Conservation (phyloP, 202 grass and related monocot species). For the Digitaria exilis region DNA sequence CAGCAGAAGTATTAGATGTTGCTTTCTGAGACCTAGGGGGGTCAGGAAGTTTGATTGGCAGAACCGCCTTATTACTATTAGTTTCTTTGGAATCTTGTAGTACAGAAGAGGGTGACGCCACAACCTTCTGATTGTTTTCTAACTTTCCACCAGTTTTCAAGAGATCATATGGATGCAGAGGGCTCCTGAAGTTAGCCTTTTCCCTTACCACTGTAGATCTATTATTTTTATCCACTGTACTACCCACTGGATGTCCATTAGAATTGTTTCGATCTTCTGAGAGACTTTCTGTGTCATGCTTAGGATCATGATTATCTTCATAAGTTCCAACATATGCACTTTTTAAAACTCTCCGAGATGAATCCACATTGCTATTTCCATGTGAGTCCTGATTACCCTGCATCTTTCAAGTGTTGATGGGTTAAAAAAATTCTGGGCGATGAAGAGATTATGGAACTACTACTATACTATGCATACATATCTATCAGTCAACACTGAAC, state of each 20-base stretch:
- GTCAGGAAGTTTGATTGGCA: slow-evolving; percentile 42
- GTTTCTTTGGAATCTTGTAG: slow-evolving; percentile 38
- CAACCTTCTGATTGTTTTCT: slow-evolving; percentile 39
- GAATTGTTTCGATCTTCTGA: slow-evolving; percentile 20
- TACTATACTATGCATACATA: too few species aligned
- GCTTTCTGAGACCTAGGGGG: slow-evolving; percentile 36
- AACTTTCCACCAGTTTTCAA: slow-evolving; percentile 37
- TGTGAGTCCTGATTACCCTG: slow-evolving; percentile 50
- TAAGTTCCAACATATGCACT: slow-evolving; percentile 1
- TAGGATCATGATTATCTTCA: slow-evolving; percentile 7
- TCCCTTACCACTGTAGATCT: slow-evolving; percentile 23
- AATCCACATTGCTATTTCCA: slow-evolving; percentile 29
- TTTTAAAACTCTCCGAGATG: too few species aligned
- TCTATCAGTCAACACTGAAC: background rate
- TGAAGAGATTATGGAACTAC: slow-evolving; percentile 2
- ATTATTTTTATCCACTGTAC: slow-evolving; percentile 31
- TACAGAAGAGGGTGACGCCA: slow-evolving; percentile 5
- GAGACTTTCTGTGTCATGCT: slow-evolving; percentile 4
- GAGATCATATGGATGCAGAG: background rate
- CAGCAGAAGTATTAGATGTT: slow-evolving; percentile 33
- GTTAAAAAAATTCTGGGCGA: background rate
- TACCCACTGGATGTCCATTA: slow-evolving; percentile 2
- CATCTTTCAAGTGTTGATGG: slow-evolving; percentile 19
- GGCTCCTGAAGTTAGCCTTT: background rate
- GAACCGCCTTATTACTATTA: slow-evolving; percentile 23